Conservation (phyloP, 257 asterid species). For the Rhazya stricta region DNA sequence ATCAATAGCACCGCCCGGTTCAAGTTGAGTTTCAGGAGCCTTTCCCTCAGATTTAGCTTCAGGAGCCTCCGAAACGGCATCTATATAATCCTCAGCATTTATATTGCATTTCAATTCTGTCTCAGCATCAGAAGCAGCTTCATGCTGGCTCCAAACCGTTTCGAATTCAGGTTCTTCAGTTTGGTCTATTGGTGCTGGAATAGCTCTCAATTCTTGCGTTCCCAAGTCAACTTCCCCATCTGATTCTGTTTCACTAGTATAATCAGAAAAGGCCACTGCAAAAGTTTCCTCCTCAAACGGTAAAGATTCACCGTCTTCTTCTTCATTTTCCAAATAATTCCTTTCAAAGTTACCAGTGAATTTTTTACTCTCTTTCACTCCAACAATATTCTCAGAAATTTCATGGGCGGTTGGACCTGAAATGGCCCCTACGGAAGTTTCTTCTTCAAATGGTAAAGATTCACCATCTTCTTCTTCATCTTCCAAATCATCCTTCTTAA, state of each 20-base stretch:
- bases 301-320: conserved; percentile 15
- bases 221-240: conserved; percentile 16
- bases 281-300: conserved; percentile 26
- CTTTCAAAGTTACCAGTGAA: conserved; percentile 20
- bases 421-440: conserved; percentile 14
- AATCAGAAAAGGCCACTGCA: conserved; percentile 26
- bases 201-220: conserved; percentile 18
- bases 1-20: conserved; percentile 6
- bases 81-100: conserved; percentile 13
- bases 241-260: conserved; percentile 18
- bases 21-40: conserved; percentile 19
- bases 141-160: conserved; percentile 1
- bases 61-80: conserved; percentile 13
- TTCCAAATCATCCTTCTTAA: conserved; percentile 28
- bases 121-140: conserved; percentile 8
- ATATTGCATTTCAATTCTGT: background rate
- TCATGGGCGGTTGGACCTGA: background rate
- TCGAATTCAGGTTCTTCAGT: conserved; percentile 18
- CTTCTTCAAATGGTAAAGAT: conserved; percentile 25
- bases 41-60: conserved; percentile 20
- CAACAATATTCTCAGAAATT: conserved; percentile 1
- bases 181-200: conserved; percentile 13
- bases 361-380: background rate
- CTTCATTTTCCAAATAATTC: conserved; percentile 32
- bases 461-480: conserved; percentile 29